phyloP scores from a whole-genome alignment of 441 rosid genomes.

The Populus hybrid region DNA sequence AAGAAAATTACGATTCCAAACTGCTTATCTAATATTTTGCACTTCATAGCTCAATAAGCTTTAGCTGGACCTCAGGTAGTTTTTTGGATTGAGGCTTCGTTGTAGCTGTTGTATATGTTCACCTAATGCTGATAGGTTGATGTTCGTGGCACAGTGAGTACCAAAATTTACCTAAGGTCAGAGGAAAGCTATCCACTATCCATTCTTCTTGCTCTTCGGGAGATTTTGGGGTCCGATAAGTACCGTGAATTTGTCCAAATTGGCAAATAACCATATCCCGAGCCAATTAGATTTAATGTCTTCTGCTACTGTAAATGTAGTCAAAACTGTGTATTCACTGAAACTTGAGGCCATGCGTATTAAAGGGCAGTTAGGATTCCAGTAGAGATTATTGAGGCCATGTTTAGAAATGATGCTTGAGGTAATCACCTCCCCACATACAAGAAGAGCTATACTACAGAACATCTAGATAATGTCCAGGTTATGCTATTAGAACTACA shows the following conservation, averaged over 20 bases:
- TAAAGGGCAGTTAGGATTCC: not conserved
- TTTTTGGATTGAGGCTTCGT: too few species aligned
- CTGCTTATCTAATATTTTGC: too few species aligned
- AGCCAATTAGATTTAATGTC: not conserved
- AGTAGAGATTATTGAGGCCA: not conserved
- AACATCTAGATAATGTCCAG: not conserved
- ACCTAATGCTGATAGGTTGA: not conserved
- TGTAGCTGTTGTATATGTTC: too few species aligned
- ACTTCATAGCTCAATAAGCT: too few species aligned
- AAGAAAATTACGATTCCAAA: too few species aligned
- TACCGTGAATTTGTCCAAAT: not conserved
- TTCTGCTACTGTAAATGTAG: not conserved
- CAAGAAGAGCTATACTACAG: not conserved
- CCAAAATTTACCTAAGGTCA: not conserved
- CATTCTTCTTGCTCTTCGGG: too few species aligned
- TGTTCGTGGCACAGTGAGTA: not conserved
- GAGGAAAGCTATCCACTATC: not conserved
- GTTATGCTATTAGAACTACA: not conserved
- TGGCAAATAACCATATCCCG: not conserved
- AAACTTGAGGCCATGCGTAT: not conserved
- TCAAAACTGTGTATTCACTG: not conserved
- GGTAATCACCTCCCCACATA: not conserved
- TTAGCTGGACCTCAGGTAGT: too few species aligned
- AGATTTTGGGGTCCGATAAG: too few species aligned
- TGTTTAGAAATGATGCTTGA: not conserved